Evolutionary conservation across 1,284 basidiomycete genomes (phyloP).

Genomic region (Heterobasidion parviporum): DNA sequence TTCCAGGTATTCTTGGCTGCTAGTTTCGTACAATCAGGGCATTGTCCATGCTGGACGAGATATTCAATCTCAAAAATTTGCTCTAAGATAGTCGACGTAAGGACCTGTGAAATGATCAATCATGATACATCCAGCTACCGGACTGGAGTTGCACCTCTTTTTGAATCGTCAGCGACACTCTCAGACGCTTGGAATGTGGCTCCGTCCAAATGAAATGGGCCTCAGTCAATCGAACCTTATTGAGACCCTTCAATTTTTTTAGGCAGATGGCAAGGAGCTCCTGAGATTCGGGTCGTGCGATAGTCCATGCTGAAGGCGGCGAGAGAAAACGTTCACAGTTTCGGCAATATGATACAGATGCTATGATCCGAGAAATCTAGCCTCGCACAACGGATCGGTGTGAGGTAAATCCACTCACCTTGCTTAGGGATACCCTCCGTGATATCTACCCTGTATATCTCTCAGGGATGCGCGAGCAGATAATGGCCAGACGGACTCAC

Average conservation of each 20-base stretch:
- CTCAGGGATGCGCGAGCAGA: not conserved
- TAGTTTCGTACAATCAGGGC: slow-evolving; percentile 86
- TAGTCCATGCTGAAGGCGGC: slow-evolving; percentile 84
- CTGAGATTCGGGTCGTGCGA: slow-evolving; percentile 84
- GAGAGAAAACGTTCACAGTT: slow-evolving; percentile 96
- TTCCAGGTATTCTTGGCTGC: slow-evolving; percentile 99
- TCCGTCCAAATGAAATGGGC: slow-evolving; percentile 99
- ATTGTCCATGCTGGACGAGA: slow-evolving; percentile 93
- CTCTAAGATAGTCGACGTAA: slow-evolving; percentile 92
- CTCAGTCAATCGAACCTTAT: slow-evolving; percentile 92
- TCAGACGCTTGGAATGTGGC: slow-evolving; percentile 90
- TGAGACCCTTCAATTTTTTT: slow-evolving; percentile 91
- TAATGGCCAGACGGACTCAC: slow-evolving; percentile 28
- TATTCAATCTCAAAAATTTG: slow-evolving; percentile 98
- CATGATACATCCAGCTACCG: not conserved
- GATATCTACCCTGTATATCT: slow-evolving; percentile 74
- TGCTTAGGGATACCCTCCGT: slow-evolving; percentile 99
- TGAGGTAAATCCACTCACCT: slow-evolving; percentile 33
- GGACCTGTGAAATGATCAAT: slow-evolving; percentile 46
- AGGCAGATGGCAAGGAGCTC: slow-evolving; percentile 89
- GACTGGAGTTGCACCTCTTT: slow-evolving; percentile 67
- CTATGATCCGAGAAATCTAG: slow-evolving; percentile 26
- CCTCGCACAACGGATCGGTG: not conserved
- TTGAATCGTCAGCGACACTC: slow-evolving; percentile 94
- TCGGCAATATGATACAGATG: slow-evolving; percentile 88